These are phyloP conservation scores for Boletus rufocinnamomeus DNA, from an alignment of 768 basidiomycete genomes.

Conservation along the genomic window DNA sequence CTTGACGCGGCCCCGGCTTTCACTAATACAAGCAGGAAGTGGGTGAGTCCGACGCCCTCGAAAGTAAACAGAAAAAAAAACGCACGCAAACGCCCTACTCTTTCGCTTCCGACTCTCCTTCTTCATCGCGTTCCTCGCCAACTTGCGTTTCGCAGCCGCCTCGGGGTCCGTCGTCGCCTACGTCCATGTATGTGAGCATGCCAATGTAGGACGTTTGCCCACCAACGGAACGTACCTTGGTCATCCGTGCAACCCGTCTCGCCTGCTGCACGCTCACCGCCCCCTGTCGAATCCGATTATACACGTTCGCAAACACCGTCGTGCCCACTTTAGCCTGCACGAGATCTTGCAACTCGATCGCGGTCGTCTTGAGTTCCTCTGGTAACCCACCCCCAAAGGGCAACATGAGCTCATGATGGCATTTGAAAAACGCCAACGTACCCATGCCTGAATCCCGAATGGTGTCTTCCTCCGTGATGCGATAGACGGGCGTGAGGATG, in stretches of 20 bases:
- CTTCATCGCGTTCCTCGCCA: slow-evolving; percentile 70
- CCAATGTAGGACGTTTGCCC: not conserved
- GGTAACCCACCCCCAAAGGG: too few relatives aligned
- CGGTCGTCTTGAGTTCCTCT: slow-evolving; percentile 82
- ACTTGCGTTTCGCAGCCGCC: slow-evolving; percentile 72
- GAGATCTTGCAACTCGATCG: slow-evolving; percentile 83
- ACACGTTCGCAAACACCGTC: slow-evolving; percentile 76
- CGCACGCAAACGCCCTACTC: slow-evolving; percentile 59
- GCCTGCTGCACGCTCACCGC: slow-evolving; percentile 67
- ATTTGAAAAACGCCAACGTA: too few relatives aligned
- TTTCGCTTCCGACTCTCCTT: slow-evolving; percentile 88
- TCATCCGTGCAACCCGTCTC: slow-evolving; percentile 60
- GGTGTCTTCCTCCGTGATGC: slow-evolving; percentile 85
- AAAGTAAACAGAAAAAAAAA: slow-evolving; percentile 16
- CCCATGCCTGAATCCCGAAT: slow-evolving; percentile 79
- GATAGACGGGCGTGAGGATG: slow-evolving; percentile 83
- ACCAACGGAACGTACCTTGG: slow-evolving; percentile 41
- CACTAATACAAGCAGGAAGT: slow-evolving; percentile 34
- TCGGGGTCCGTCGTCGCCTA: slow-evolving; percentile 73
- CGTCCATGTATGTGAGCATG: not conserved
- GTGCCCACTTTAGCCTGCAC: slow-evolving; percentile 86
- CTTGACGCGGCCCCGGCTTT: slow-evolving; percentile 52
- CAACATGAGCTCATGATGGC: too few relatives aligned
- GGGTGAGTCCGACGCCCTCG: not conserved
- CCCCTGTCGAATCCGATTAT: slow-evolving; percentile 79